Evolutionary conservation across 768 basidiomycete genomes (phyloP).

Genomic region (Leccinum subgranulosum): DNA sequence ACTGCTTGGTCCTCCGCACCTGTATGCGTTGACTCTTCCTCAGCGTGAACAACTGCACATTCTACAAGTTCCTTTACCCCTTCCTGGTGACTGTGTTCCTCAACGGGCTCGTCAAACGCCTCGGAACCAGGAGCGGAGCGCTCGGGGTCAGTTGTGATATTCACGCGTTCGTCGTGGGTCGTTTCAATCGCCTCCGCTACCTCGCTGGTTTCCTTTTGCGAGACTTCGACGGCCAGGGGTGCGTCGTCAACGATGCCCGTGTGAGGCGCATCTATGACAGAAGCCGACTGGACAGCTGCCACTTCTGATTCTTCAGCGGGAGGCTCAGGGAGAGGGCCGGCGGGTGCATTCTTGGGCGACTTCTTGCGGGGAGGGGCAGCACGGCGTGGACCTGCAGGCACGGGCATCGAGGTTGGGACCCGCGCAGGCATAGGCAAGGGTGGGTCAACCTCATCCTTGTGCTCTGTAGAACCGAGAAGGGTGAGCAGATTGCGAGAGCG

Average conservation of each 20-base stretch:
- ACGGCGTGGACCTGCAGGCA: conserved; percentile 70
- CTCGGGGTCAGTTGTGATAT: background rate
- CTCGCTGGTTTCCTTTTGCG: conserved; percentile 13
- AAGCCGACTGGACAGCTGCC: background rate
- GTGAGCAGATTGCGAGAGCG: conserved; percentile 10
- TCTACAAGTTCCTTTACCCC: conserved; percentile 14
- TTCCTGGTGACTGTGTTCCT: conserved; percentile 13
- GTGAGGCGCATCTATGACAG: conserved; percentile 3
- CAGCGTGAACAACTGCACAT: background rate
- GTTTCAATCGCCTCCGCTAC: background rate
- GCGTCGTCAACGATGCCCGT: background rate
- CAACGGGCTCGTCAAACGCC: conserved; percentile 2
- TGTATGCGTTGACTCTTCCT: conserved; percentile 2
- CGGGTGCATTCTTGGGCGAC: conserved; percentile 48
- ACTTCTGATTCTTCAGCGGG: conserved; percentile 18
- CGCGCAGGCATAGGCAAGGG: conserved; percentile 33
- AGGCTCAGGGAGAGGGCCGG: conserved; percentile 27
- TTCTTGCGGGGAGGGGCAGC: conserved; percentile 75
- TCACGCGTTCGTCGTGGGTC: background rate
- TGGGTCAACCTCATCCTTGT: conserved; percentile 25
- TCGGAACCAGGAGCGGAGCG: conserved; percentile 1
- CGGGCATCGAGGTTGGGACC: conserved; percentile 60
- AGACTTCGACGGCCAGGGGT: conserved; percentile 1
- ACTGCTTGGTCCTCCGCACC: conserved; percentile 3
- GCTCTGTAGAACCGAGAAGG: conserved; percentile 11